phyloP scores from a whole-genome alignment of 441 rosid species.

The Sinapis alba region DNA sequence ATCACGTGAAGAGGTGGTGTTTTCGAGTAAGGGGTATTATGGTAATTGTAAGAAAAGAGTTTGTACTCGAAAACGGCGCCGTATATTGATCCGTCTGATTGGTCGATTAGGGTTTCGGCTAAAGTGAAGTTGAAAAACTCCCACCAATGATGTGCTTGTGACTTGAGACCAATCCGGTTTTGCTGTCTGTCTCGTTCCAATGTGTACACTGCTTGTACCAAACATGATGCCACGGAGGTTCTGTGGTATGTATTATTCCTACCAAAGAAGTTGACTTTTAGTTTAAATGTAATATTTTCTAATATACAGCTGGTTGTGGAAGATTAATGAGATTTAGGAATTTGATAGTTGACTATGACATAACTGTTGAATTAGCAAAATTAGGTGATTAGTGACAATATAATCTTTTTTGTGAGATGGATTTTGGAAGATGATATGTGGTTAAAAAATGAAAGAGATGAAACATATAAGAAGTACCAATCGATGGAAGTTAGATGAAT shows the following conservation, averaged over 20 bases:
- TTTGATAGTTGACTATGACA: conserved; percentile 18
- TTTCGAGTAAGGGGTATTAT: conserved; percentile 13
- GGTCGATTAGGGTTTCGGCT: conserved; percentile 41
- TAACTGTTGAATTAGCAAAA: background rate
- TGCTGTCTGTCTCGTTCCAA: conserved; percentile 57
- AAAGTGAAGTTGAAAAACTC: conserved; percentile 53
- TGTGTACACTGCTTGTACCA: conserved; percentile 54
- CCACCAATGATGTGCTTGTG: conserved; percentile 61
- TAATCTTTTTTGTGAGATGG: conserved; percentile 1
- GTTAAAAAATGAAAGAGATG: conserved; percentile 1
- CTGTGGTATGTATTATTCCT: conserved; percentile 50
- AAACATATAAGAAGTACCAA: conserved; percentile 42
- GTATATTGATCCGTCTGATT: conserved; percentile 50
- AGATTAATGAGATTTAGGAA: background rate
- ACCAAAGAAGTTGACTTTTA: conserved; percentile 22
- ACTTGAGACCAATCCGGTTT: conserved; percentile 39
- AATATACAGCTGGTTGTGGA: background rate
- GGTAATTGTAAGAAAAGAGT: conserved; percentile 7
- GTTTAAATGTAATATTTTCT: background rate
- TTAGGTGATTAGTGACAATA: background rate
- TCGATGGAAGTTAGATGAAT: conserved; percentile 46
- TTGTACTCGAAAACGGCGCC: conserved; percentile 51
- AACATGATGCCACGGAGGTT: conserved; percentile 53
- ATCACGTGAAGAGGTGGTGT: conserved; percentile 45
- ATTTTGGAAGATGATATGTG: conserved; percentile 24